Conservation (phyloP, 2,329 filamentous ascomycete species). For the Emmonsiellopsis sp. region DNA sequence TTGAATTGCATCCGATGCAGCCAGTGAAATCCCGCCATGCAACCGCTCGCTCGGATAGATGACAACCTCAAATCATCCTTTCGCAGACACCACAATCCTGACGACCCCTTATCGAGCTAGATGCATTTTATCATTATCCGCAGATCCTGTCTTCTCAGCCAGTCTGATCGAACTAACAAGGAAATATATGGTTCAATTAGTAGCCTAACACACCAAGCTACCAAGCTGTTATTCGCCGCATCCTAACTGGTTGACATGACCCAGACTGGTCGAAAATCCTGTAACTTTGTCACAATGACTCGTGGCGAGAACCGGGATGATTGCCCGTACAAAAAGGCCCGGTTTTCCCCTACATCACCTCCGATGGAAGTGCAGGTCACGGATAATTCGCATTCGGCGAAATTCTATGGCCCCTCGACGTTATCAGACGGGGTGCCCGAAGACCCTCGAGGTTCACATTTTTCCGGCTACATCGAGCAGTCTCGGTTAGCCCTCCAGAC, state of each 20-base stretch:
- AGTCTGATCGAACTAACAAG: background rate
- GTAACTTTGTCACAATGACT: background rate
- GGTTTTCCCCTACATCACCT: constrained; percentile 30
- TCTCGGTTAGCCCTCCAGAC: constrained; percentile 29
- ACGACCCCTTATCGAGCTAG: too few species aligned
- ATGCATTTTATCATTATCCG: too few species aligned
- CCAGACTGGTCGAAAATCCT: background rate
- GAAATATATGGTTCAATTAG: background rate
- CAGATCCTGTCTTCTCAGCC: too few species aligned
- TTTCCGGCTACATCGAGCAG: constrained; percentile 33
- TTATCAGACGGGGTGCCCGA: constrained; percentile 8
- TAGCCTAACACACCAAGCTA: background rate
- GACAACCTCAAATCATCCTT: too few species aligned
- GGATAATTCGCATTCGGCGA: constrained; percentile 21
- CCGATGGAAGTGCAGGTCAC: constrained; percentile 30
- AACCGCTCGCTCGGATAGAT: background rate
- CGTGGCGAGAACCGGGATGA: background rate
- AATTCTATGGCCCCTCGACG: constrained; percentile 13
- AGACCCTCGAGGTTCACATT: constrained; percentile 15
- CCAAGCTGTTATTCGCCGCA: background rate
- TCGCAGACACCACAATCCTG: too few species aligned
- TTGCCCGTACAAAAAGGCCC: constrained; percentile 30
- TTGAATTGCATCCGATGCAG: background rate
- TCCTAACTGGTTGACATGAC: background rate
- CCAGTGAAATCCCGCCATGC: background rate